Conservation (phyloP, 495 filamentous ascomycete species). For the Trichocladium antarcticum region DNA sequence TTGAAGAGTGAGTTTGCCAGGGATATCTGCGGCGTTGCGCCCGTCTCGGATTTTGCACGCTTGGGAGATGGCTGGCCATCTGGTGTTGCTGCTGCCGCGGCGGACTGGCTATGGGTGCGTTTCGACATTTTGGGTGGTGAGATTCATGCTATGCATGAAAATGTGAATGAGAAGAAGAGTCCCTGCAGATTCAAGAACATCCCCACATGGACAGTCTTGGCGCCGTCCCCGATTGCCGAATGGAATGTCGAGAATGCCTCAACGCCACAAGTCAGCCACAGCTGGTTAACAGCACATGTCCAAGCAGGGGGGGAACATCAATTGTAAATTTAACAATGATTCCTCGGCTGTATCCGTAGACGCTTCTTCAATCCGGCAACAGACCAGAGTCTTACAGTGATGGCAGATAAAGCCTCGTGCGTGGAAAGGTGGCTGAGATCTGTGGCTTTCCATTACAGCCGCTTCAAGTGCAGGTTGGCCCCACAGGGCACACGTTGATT, state of each 20-base stretch:
- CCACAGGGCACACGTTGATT: slow-evolving; percentile 2
- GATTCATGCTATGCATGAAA: background rate
- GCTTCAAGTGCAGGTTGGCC: background rate
- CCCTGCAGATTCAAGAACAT: background rate
- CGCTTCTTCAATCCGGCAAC: too few species aligned
- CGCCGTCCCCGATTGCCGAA: background rate
- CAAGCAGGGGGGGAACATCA: too few species aligned
- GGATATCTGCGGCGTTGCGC: slow-evolving; percentile 1
- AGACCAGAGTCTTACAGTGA: too few species aligned
- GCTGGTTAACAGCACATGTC: too few species aligned
- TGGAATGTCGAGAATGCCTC: background rate
- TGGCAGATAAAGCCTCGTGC: too few species aligned
- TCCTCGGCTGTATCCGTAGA: too few species aligned
- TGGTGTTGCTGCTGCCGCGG: background rate
- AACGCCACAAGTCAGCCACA: background rate
- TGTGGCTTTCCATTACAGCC: too few species aligned
- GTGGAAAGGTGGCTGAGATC: too few species aligned
- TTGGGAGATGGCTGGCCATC: slow-evolving; percentile 5
- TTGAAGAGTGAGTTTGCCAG: slow-evolving; percentile 15
- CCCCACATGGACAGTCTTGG: background rate
- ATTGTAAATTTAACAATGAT: too few species aligned
- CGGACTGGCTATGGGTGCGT: slow-evolving; percentile 10
- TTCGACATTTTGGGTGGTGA: slow-evolving; percentile 12
- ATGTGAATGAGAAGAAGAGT: background rate
- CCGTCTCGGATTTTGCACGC: slow-evolving; percentile 4